Base-by-base conservation (phyloP, 306 rosid genomes). In the Corylus americana region DNA sequence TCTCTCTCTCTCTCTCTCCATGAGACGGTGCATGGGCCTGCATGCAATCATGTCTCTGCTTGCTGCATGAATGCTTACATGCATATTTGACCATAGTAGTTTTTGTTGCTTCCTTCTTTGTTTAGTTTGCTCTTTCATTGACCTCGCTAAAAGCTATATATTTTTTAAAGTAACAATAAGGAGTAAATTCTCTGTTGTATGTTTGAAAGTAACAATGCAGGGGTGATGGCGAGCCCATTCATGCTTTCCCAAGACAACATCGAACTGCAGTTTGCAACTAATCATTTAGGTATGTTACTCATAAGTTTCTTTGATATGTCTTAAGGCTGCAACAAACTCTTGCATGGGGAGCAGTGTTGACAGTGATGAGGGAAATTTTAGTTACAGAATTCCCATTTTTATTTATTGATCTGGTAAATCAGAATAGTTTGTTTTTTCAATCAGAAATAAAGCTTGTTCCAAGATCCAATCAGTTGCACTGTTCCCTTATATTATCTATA, bases 191-290 rank as follows among this genome's bases (percentile, higher is more conserved):
- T 82, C 4, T 51, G 27, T 20, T 79, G 69, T 84, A 79, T 83
- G 74, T 77, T 82, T 75, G 74, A 39, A 89, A 94, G 93, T 73
- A 94, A 94, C 80, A 94, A 94, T 86, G 97, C 97, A 75, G 98
- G 98, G 31, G 44, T 91, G 67, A 87, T 89, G 97, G 97, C 90
- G 47, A 76, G 91, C 76, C 96, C 93, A 2, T 94, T 89, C 89
- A 79, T 27, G 81, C 93, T 90, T 75, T 89, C 93, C 45, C 76
- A 83, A 82, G 97, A 94, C 78, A 83, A 86, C 78, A 88, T 94
- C 61, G 97, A 90, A 73, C 74, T 90, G 82, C 97, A 94, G 78
- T 92, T 92, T 78, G 96, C 98, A 71, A 90, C 92, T 69, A 94
- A 94, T 85, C 97, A 94, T 83, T 77, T 94, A 75, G 92, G 97